These are phyloP conservation scores for Gremmenia infestans DNA, from an alignment of 2,329 filamentous ascomycete genomes.

Conservation along the genomic window DNA sequence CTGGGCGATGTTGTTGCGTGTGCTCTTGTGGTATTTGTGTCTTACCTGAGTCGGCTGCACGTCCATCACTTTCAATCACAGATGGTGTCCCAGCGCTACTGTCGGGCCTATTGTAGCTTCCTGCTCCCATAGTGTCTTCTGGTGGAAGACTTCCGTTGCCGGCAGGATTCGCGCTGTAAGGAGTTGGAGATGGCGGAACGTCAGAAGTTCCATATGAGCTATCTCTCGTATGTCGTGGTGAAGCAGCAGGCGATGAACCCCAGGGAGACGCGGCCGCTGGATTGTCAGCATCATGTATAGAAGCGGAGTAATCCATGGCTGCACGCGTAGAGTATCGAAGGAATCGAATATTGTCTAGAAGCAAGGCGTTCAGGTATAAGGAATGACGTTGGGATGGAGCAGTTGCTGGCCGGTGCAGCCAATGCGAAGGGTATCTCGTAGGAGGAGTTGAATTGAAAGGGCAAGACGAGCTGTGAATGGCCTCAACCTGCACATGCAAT, in stretches of 20 bases:
- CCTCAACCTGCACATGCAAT: background rate
- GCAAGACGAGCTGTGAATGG: background rate
- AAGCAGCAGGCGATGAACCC: slow-evolving; percentile 36
- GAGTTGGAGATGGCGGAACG: slow-evolving; percentile 25
- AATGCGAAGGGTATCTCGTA: background rate
- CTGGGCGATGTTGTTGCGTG: slow-evolving; percentile 30
- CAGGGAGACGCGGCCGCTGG: slow-evolving; percentile 57
- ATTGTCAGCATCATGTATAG: slow-evolving; percentile 53
- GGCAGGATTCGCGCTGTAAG: slow-evolving; percentile 20
- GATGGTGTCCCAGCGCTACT: slow-evolving; percentile 25
- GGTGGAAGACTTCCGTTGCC: slow-evolving; percentile 21
- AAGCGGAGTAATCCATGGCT: slow-evolving; percentile 61
- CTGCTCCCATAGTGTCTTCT: slow-evolving; percentile 24
- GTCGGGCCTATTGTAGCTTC: slow-evolving; percentile 23
- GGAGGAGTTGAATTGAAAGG: background rate
- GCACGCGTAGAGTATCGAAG: slow-evolving; percentile 1
- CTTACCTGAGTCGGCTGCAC: slow-evolving; percentile 25
- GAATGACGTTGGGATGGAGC: background rate
- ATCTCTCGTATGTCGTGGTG: slow-evolving; percentile 27
- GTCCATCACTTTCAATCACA: slow-evolving; percentile 23
- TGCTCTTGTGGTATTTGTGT: slow-evolving; percentile 16
- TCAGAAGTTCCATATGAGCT: slow-evolving; percentile 25
- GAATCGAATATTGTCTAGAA: background rate
- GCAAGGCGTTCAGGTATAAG: background rate
- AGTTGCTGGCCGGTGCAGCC: background rate